Percentiles rank a stretch among this genome's conserved stretches.
Evolutionary conservation across 2,329 filamentous ascomycete genomes (phyloP).

Genomic region (Diaporthe capsici): DNA sequence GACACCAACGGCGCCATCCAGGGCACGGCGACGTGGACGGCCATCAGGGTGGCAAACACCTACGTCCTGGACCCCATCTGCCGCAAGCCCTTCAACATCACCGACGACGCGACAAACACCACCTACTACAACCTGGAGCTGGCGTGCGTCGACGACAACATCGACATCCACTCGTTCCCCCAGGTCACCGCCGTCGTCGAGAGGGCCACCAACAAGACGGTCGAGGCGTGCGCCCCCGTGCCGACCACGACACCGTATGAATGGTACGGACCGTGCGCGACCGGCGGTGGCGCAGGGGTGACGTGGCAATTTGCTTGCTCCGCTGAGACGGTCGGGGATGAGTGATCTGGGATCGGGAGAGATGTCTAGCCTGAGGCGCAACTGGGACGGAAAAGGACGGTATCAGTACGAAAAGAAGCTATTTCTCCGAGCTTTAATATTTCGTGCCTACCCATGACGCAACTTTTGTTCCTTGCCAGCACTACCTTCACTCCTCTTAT

Average conservation of each 20-base stretch:
- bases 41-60: background rate
- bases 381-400: no score
- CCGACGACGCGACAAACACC: constrained; percentile 18
- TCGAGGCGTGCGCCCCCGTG: background rate
- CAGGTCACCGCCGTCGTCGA: constrained; percentile 15
- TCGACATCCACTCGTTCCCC: background rate
- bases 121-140: constrained; percentile 26
- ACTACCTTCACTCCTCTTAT: no score
- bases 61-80: constrained; percentile 25
- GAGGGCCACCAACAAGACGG: background rate
- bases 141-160: constrained; percentile 16
- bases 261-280: background rate
- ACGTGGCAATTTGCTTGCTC: background rate
- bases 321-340: background rate
- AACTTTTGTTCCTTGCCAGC: no score
- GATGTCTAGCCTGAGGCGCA: background rate
- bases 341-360: background rate
- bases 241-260: background rate
- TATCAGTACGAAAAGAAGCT: no score
- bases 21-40: constrained; percentile 27
- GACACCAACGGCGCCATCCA: background rate
- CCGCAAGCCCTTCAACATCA: constrained; percentile 21
- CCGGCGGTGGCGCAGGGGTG: background rate
- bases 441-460: no score
- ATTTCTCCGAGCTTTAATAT: no score